Base-by-base conservation (phyloP, 106 monocot species). In the Xerophyta viscosa region DNA sequence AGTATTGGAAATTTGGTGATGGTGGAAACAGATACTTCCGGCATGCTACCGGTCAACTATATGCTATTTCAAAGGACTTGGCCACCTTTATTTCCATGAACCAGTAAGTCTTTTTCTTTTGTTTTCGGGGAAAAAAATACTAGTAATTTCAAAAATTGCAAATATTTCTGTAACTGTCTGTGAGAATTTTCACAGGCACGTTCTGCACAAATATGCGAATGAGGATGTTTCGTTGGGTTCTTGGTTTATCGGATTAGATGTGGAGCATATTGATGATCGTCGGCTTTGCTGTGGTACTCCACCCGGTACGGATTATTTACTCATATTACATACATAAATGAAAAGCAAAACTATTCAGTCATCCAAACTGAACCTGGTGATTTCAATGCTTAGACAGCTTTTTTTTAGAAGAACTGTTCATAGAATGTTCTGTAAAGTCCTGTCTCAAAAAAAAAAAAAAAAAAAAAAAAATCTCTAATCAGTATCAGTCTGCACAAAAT, bases 1-100 rank as follows among this genome's bases (percentile, higher is more conserved):
- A 73, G 41, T 66, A 73, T 29, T 73, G 72, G 72, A 73, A 73
- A 45, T 73, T 73, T 60, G 72, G 72, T 19, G 72, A 73, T 18
- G 59, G n/a, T 31, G 72, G 72, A 45, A 73, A 73, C 25, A 73
- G 60, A 51, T 73, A 73, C 36, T 73, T 73, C 4, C 65, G 72
- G 15, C 72, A 73, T 54, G 72, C 72, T 25, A 73, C 66, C 24
- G 72, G 72, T 46, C 72, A 73, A 55, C 36, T 73, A 2, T 73
- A 73, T 54, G 72, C 72, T 17, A 66, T 73, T 60, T 66, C 66
- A 26, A 66, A 61, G 9, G 72, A 73, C 37, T 46, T 73, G 65
- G 72, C 72, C 46, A 66, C 65, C 19, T 73, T 66, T 53, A 66
- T 73, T 37, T 73, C 66, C 2, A 37, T 73, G 27, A 73, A 73